Evolutionary conservation across 768 basidiomycete genomes (phyloP).

Genomic region (Russula vinacea): DNA sequence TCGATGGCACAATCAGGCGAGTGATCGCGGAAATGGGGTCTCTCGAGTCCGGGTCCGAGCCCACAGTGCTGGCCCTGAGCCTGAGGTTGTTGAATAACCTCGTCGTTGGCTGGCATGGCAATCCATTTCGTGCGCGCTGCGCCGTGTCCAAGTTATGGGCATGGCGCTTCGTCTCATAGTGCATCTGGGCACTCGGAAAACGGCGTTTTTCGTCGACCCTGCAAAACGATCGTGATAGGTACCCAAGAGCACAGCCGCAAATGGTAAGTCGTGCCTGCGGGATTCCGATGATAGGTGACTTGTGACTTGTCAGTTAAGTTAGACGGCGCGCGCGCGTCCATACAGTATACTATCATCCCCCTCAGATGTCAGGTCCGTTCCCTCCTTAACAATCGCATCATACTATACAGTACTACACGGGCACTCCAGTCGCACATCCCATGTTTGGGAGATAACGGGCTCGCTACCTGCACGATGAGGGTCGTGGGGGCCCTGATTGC

Average conservation of each 20-base stretch:
- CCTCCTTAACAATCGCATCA: neutral
- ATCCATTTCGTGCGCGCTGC: too few relatives aligned
- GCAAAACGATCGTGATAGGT: neutral
- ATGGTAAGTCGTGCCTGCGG: neutral
- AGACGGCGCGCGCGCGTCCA: too few relatives aligned
- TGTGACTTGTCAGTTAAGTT: too few relatives aligned
- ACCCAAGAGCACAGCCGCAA: neutral
- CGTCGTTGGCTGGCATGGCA: too few relatives aligned
- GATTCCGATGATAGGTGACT: neutral
- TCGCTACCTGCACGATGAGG: neutral
- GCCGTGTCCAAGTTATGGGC: too few relatives aligned
- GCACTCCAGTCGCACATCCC: neutral
- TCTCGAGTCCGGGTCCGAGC: neutral
- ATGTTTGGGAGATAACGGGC: neutral
- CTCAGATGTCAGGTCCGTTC: neutral
- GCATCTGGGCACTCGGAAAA: neutral
- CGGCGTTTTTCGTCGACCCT: neutral
- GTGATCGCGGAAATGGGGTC: too few relatives aligned
- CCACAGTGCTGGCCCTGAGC: too few relatives aligned
- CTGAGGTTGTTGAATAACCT: too few relatives aligned
- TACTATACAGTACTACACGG: neutral
- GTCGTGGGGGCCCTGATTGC: neutral
- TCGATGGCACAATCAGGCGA: neutral
- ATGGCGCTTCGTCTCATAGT: neutral
- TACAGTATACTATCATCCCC: too few relatives aligned